Conservation (phyloP, 192 early-diverging fungal species). For the Gamsiella multidivaricata region DNA sequence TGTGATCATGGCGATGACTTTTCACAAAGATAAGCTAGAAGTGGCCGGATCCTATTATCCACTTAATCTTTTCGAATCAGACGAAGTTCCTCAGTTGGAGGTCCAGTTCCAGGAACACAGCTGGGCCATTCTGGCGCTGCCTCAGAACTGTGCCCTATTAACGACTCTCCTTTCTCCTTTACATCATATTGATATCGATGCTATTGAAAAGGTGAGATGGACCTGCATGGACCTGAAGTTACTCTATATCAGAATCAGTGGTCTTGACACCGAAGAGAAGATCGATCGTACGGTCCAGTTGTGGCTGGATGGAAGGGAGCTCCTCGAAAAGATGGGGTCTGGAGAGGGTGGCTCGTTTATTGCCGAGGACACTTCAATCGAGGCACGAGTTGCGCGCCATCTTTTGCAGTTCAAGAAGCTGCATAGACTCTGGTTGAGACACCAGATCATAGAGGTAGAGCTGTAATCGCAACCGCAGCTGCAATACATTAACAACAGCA, state of each 20-base stretch:
- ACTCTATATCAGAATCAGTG: neutral
- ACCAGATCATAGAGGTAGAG: too few relatives aligned
- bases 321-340: neutral
- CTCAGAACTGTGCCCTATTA: neutral
- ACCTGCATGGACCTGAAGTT: neutral
- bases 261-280: constrained; percentile 2
- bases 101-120: neutral
- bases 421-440: neutral
- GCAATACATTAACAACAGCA: too few relatives aligned
- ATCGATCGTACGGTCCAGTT: neutral
- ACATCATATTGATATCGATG: constrained; percentile 6
- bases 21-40: neutral
- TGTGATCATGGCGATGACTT: neutral
- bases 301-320: neutral
- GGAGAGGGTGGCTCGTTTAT: neutral
- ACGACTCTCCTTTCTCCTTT: neutral
- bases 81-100: neutral
- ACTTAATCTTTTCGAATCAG: neutral
- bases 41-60: neutral
- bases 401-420: neutral
- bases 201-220: neutral
- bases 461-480: too few relatives aligned
- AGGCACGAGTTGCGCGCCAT: constrained; percentile 7
- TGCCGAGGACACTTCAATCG: neutral
- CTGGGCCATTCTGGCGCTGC: neutral